Evolutionary conservation across 2,329 filamentous ascomycete species (phyloP).

Genomic region (Alternaria sp.): DNA sequence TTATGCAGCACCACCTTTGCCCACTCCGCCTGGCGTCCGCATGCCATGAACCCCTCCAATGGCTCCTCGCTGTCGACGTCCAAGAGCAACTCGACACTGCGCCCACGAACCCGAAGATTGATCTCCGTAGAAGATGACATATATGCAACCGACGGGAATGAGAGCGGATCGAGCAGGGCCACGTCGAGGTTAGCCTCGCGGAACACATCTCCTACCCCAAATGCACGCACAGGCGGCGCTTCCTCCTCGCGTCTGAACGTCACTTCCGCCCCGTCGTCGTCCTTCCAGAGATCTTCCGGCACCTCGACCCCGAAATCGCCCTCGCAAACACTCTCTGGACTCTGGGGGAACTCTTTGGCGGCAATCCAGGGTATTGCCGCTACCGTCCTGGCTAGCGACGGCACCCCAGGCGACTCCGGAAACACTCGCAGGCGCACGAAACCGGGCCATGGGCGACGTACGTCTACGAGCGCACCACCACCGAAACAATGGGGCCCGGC

Average conservation of each 20-base stretch:
- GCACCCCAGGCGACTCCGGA: conserved; percentile 23
- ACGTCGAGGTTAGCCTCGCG: conserved; percentile 44
- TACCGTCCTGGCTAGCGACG: conserved; percentile 57
- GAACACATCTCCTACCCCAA: conserved; percentile 53
- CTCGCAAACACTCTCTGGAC: conserved; percentile 49
- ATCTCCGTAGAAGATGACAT: conserved; percentile 59
- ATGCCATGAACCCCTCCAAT: conserved; percentile 53
- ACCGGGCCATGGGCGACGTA: conserved; percentile 38
- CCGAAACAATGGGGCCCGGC: conserved; percentile 60
- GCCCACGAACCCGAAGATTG: conserved; percentile 57
- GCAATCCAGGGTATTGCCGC: conserved; percentile 60
- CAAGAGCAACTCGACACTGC: conserved; percentile 55
- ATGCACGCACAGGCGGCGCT: conserved; percentile 24
- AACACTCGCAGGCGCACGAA: conserved; percentile 38
- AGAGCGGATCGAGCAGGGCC: conserved; percentile 50
- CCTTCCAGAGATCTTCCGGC: conserved; percentile 34
- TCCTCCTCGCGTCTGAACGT: conserved; percentile 45
- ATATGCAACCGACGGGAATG: conserved; percentile 45
- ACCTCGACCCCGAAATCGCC: conserved; percentile 35
- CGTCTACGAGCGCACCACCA: conserved; percentile 48
- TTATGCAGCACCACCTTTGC: conserved; percentile 49
- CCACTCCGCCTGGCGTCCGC: conserved; percentile 43
- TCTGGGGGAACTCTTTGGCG: conserved; percentile 60
- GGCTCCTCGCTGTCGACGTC: conserved; percentile 47
- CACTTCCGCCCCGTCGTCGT: conserved; percentile 37